Base-by-base conservation (phyloP, 2,329 filamentous ascomycete species). In the Aspergillus bombycis region DNA sequence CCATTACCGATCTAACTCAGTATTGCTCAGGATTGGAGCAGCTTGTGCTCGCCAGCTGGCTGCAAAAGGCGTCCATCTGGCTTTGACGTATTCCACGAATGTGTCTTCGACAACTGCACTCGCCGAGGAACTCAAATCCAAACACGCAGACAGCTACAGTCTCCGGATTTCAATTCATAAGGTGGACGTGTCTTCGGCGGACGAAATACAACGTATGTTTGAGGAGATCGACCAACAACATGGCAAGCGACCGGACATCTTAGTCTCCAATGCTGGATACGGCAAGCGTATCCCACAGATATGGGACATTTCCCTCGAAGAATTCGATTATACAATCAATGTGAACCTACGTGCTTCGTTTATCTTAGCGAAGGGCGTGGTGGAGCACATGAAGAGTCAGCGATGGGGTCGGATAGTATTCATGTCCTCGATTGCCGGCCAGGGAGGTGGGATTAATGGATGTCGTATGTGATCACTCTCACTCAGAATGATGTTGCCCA, bases 201-300 rank as follows among this genome's bases (percentile, higher is more conserved):
- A 82, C 8, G 83, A 86, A 54, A 84, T 89, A 36, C 75, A 83
- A 48, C 71, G 74, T 4, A 81, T 90, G 67, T 88, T 87, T 62
- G 68, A 78, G 16, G 82, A 88, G 61, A 84, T 90, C 50, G 76
- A 82, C 55, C 70, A 76, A 0, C 71, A 83, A 57, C 87, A 90
- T 71, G 80, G 79, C 12, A 80, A 84, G 61, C 80, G 81, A 2
- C 86, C 87, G 0, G 86, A 90, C 69, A 89, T 91, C 26, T 78
- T 91, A 3, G 75, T 91, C 30, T 86, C 85, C 11, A 91, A 91
- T 70, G 89, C 89, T 1, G 89, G 88, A 0, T 84, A 89, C 67
- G 88, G 88, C 46, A 88, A 87, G 71, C 81, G 87, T n/a, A 84
- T 88, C 62, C 74, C 78, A 0, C 75, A 81, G 28, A 81, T 87